Base-by-base conservation (phyloP, 2,329 filamentous ascomycete genomes). In the Talaromyces sp. region DNA sequence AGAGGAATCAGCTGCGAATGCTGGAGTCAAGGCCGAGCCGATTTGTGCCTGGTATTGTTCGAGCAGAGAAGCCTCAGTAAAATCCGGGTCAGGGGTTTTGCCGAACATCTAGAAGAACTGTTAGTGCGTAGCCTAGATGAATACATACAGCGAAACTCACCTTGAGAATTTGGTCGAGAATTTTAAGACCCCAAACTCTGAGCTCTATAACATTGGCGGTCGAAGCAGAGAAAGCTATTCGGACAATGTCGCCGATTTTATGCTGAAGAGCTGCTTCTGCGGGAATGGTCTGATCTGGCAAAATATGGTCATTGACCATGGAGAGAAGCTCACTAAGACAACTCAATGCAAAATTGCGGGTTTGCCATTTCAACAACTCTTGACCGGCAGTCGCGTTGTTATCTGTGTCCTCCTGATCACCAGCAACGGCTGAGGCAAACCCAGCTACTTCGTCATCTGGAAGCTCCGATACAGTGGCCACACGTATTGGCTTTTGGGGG, bases 1-100 rank as follows among this genome's bases (percentile, higher is more conserved):
- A 0, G 93, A 97, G 0, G 95, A 99, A 73, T 99, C 95, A 3
- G 88, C 89, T 0, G 95, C 93, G 76, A 99, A 99, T 0, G 95
- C 96, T 3, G 95, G 95, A 0, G 96, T 99, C 63, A 99, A 81
- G 0, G 95, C 95, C 19, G 95, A 98, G 69, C 93, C 93, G 71
- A 99, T 99, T 72, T 99, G 95, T 5, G 95, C 95, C 75, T 99
- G 96, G 70, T 99, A 99, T 75, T 99, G 95, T 74, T 99, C 96
- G 4, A 99, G 83, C 17, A 99, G 82, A 77, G 96, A 96, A 0
- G 90, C 95, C 75, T 99, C 95, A n/a, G 93, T 86, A 71, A 99
- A 99, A 72, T 99, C 95, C 0, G 95, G 96, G 75, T 99, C 95
- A 1, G 93, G 90, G 1, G 90, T 92, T 71, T 92, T 93, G 58